These are phyloP conservation scores for Oryza meridionalis DNA, from an alignment of 176 grass and related monocot species.

Conservation along the genomic window DNA sequence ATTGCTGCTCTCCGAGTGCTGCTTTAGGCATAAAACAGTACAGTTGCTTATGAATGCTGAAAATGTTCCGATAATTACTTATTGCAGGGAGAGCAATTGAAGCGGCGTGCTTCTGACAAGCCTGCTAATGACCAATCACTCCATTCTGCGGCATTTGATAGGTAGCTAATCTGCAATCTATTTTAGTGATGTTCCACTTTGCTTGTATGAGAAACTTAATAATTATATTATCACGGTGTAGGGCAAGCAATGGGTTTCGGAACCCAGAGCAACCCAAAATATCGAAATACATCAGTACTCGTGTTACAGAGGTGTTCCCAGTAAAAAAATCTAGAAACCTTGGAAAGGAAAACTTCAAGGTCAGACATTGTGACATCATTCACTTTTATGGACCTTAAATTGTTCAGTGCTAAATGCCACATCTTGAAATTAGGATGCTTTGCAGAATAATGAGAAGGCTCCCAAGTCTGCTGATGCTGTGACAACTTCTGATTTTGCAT, in stretches of 20 bases:
- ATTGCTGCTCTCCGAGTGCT: not conserved
- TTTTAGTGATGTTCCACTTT: not conserved
- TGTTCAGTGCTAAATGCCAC: not conserved
- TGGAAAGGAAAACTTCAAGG: conserved; percentile 75
- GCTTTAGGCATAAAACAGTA: not conserved
- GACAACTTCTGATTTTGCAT: conserved; percentile 37
- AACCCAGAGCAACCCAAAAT: conserved; percentile 60
- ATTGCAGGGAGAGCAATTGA: conserved; percentile 83
- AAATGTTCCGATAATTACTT: conserved; percentile 9
- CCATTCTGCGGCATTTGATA: conserved; percentile 48
- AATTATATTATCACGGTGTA: conserved; percentile 18
- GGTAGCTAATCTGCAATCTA: conserved; percentile 37
- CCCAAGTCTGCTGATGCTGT: conserved; percentile 28
- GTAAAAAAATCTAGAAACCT: conserved; percentile 67
- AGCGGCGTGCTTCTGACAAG: conserved; percentile 51
- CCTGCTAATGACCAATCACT: conserved; percentile 35
- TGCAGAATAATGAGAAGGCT: conserved; percentile 38
- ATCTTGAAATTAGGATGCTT: conserved; percentile 51
- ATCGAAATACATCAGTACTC: conserved; percentile 69
- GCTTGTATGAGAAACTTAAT: conserved; percentile 2
- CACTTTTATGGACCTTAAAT: not conserved
- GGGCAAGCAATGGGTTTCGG: conserved; percentile 37
- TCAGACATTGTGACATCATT: conserved; percentile 12
- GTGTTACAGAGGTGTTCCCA: conserved; percentile 81
- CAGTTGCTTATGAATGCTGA: not conserved